A percentile compares a stretch with the other conserved stretches of the same genome.
Conservation (phyloP, 192 early-diverging fungal species). For the Cetraspora pellucida region DNA sequence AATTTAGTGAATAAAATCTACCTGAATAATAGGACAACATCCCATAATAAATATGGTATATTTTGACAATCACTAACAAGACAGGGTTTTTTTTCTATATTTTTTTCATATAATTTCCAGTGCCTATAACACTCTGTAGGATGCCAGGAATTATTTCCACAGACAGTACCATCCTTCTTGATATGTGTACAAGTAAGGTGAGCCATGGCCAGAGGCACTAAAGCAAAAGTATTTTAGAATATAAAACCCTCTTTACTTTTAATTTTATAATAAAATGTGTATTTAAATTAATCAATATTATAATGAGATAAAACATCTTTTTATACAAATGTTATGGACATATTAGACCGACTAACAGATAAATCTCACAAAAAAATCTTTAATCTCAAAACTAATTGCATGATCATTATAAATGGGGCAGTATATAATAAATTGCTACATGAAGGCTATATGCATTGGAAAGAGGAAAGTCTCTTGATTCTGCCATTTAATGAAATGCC, state of each 20-base stretch:
- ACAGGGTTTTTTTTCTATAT: no score
- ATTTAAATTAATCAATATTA: no score
- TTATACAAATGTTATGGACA: no score
- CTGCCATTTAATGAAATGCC: background rate
- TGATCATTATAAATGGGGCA: constrained; percentile 15
- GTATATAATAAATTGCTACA: constrained; percentile 22
- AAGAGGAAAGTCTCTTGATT: constrained; percentile 20
- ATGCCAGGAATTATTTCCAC: background rate
- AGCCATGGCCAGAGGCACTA: no score
- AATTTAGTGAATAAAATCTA: background rate
- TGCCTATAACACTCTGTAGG: no score
- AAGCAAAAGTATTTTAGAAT: background rate
- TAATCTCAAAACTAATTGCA: background rate
- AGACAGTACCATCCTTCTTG: background rate
- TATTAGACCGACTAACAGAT: no score
- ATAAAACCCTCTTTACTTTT: background rate
- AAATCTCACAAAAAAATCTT: no score
- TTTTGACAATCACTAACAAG: no score
- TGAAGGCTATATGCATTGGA: constrained; percentile 28
- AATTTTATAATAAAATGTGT: background rate
- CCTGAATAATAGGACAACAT: background rate
- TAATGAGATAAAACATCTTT: no score
- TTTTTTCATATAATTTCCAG: no score
- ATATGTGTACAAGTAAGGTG: background rate
- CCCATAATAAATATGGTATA: no score